A percentile compares a stretch with the other conserved stretches of the same genome.
Evolutionary conservation across 495 filamentous ascomycete species (phyloP).

Genomic region (Thermothielavioides terrestris): DNA sequence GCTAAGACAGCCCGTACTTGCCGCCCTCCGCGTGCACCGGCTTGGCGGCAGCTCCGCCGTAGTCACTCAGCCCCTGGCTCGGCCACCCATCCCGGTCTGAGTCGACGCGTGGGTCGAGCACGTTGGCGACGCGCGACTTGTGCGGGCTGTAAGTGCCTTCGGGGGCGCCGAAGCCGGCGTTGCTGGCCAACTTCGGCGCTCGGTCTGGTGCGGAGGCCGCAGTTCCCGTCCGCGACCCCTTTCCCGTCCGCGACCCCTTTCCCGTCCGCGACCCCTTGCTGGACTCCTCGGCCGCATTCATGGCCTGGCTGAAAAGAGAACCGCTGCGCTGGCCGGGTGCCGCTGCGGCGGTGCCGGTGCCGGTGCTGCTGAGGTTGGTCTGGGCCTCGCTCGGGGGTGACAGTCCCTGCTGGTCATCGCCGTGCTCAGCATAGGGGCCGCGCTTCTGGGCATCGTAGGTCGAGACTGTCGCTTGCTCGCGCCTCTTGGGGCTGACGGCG

Average conservation of each 20-base stretch:
- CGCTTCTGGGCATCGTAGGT: constrained; percentile 18
- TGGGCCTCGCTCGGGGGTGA: not conserved
- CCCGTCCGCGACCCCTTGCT: too few relatives aligned
- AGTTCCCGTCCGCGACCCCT: too few relatives aligned
- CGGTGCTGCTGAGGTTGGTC: constrained; percentile 1
- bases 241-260: too few relatives aligned
- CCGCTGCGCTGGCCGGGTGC: not conserved
- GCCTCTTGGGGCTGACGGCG: constrained; percentile 17
- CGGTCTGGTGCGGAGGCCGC: too few relatives aligned
- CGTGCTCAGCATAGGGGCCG: constrained; percentile 17
- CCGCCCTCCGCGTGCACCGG: not conserved
- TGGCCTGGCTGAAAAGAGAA: not conserved
- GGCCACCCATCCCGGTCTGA: constrained; percentile 25
- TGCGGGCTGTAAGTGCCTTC: constrained; percentile 33
- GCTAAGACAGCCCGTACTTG: constrained; percentile 5
- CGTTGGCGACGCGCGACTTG: constrained; percentile 31
- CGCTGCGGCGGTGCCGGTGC: too few relatives aligned
- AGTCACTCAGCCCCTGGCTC: constrained; percentile 8
- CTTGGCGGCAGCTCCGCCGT: constrained; percentile 2
- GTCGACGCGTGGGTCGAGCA: constrained; percentile 35
- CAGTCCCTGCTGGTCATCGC: not conserved
- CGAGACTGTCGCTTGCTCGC: constrained; percentile 17
- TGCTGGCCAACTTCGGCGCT: constrained; percentile 9
- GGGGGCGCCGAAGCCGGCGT: constrained; percentile 16
- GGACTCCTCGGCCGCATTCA: not conserved